A percentile compares a stretch with the other conserved stretches of the same genome.
Conservation (phyloP, 148 eudicot genomes). For the Arctostaphylos glauca region DNA sequence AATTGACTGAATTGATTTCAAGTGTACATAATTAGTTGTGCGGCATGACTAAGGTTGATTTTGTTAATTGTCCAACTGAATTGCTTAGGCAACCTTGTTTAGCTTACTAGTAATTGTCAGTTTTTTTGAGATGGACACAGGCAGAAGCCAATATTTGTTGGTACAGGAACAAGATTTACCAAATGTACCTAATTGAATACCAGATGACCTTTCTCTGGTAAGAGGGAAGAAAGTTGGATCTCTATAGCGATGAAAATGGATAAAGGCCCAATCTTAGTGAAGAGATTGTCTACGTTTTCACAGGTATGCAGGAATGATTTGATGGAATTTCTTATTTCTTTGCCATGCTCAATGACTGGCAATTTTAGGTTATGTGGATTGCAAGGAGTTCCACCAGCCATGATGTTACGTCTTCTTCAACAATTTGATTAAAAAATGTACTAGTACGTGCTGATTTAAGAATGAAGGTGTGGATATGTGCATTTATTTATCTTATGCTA, state of each 20-base stretch:
- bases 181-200: neutral
- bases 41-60: neutral
- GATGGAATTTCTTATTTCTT: neutral
- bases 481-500: neutral
- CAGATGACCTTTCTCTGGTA: neutral
- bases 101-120: neutral
- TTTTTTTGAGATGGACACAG: neutral
- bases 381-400: neutral
- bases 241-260: neutral
- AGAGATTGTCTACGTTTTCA: neutral
- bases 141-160: neutral
- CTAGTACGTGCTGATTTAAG: neutral
- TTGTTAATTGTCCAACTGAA: neutral
- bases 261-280: neutral
- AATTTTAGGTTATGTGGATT: neutral
- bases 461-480: neutral
- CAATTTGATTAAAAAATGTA: neutral
- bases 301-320: neutral
- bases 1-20: neutral
- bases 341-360: neutral
- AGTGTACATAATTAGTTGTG: neutral
- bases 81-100: neutral
- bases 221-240: neutral
- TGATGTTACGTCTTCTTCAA: neutral
- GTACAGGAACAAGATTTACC: neutral